These are phyloP conservation scores for Globisporangium radiosum DNA, from an alignment of 352 stramenopile species.

Conservation along the genomic window DNA sequence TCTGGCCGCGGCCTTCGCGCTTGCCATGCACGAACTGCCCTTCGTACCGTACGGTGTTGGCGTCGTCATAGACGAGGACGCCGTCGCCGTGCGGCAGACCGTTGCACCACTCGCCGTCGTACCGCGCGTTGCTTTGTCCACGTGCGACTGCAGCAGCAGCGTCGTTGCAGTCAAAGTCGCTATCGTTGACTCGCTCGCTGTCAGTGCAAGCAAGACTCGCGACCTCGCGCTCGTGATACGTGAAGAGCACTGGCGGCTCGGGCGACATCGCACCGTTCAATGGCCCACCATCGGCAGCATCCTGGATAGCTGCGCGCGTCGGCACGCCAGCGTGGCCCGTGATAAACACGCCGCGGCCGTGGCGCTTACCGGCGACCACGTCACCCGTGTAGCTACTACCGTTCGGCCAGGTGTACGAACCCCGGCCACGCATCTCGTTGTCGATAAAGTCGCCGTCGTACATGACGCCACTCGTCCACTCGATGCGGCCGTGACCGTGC, in stretches of 20 bases:
- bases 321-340: conserved; percentile 24
- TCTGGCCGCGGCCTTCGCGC: conserved; percentile 51
- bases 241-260: conserved; percentile 21
- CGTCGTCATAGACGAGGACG: conserved; percentile 62
- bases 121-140: conserved; percentile 46
- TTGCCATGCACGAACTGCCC: conserved; percentile 41
- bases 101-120: conserved; percentile 74
- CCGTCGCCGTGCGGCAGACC: conserved; percentile 67
- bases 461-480: conserved; percentile 48
- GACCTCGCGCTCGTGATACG: conserved; percentile 15
- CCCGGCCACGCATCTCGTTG: conserved; percentile 62
- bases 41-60: conserved; percentile 49
- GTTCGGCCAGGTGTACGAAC: conserved; percentile 75
- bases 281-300: not conserved
- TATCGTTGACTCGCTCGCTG: not conserved
- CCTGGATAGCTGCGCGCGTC: not conserved
- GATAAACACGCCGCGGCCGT: conserved; percentile 67
- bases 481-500: conserved; percentile 64
- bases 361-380: conserved; percentile 53
- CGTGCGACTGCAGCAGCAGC: conserved; percentile 8
- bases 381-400: conserved; percentile 76
- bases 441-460: conserved; percentile 71
- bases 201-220: not conserved
- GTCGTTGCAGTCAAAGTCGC: not conserved
- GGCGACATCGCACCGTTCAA: not conserved